These are phyloP conservation scores for Ogataea chonburiensis DNA, from an alignment of 805 yeast genomes.

Conservation along the genomic window DNA sequence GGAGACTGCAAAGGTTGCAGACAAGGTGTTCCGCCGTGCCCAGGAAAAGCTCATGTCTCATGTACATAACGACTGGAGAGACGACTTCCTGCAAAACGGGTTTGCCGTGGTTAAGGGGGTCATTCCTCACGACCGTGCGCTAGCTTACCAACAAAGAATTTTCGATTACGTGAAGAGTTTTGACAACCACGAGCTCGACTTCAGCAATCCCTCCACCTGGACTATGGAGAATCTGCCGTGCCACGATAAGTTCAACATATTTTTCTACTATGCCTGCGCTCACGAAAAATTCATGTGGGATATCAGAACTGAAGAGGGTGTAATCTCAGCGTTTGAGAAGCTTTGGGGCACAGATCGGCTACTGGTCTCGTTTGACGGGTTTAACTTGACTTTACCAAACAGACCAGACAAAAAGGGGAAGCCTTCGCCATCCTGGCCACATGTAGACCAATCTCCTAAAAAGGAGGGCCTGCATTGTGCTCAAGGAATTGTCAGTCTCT, in stretches of 20 bases:
- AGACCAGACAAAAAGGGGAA: constrained; percentile 14
- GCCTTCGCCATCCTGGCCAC: constrained; percentile 30
- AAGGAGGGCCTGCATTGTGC: constrained; percentile 32
- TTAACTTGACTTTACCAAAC: constrained; percentile 32
- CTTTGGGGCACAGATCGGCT: constrained; percentile 35
- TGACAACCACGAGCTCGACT: constrained; percentile 23
- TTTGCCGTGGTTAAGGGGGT: constrained; percentile 1
- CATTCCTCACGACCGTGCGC: constrained; percentile 1
- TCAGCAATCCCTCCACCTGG: constrained; percentile 31
- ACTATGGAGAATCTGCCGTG: constrained; percentile 28
- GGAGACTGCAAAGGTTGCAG: too few relatives aligned
- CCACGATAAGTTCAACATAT: constrained; percentile 19
- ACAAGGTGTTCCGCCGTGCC: too few relatives aligned
- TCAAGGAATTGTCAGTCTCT: constrained; percentile 34
- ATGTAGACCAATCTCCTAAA: constrained; percentile 35
- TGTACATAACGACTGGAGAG: constrained; percentile 6
- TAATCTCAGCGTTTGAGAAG: constrained; percentile 27
- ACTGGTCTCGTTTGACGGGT: constrained; percentile 34
- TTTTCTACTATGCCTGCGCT: constrained; percentile 20
- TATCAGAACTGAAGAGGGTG: constrained; percentile 30
- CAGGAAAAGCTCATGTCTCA: too few relatives aligned
- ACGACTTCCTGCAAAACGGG: constrained; percentile 1
- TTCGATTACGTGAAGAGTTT: constrained; percentile 23
- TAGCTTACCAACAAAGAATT: background rate
- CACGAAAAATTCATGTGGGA: constrained; percentile 38